Percentiles rank a stretch among this genome's conserved stretches.
Evolutionary conservation across 805 yeast genomes (phyloP).

Genomic region (Candida xiaguanensis): DNA sequence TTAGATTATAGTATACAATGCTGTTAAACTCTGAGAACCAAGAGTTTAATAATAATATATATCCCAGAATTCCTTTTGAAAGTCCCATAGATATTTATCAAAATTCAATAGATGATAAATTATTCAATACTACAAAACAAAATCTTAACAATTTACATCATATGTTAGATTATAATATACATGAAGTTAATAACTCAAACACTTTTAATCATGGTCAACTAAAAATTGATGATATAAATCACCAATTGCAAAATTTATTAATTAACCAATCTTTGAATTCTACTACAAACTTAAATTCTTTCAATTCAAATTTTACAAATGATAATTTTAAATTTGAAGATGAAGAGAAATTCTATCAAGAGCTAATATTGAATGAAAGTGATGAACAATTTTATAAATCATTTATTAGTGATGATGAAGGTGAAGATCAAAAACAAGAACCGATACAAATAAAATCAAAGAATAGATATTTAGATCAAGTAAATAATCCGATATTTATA

Average conservation of each 20-base stretch:
- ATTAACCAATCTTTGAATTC: background rate
- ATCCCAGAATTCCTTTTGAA: no score
- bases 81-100: no score
- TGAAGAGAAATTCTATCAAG: background rate
- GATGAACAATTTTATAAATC: background rate
- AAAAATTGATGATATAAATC: background rate
- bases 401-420: background rate
- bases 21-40: no score
- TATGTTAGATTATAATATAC: no score
- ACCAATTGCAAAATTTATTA: background rate
- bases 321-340: background rate
- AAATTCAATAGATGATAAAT: no score
- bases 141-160: no score
- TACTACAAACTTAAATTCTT: background rate
- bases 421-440: background rate
- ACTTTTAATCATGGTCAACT: no score
- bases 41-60: no score
- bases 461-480: conserved; percentile 14
- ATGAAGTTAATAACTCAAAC: no score
- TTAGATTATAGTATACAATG: no score
- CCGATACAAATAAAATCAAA: background rate
- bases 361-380: background rate
- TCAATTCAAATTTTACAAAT: background rate
- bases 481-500: conserved; percentile 17
- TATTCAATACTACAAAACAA: no score